phyloP scores from a whole-genome alignment of 2,329 filamentous ascomycete species.

The Trichoderma breve region DNA sequence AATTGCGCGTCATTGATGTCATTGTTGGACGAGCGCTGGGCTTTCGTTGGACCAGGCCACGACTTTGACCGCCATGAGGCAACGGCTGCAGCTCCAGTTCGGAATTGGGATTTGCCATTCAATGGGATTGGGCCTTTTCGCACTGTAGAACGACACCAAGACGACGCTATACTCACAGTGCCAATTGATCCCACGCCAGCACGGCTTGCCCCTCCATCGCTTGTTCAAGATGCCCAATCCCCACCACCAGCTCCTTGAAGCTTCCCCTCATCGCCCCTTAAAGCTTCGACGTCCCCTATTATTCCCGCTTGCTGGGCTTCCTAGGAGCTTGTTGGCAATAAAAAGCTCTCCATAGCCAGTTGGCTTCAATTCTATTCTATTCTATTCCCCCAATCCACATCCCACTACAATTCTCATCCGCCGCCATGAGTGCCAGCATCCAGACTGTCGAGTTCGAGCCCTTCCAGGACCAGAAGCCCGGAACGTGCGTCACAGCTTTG shows the following conservation, averaged over 20 bases:
- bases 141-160: neutral
- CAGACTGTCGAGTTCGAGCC: slow-evolving; percentile 79
- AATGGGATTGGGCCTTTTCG: neutral
- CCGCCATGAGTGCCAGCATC: slow-evolving; percentile 61
- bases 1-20: slow-evolving; percentile 12
- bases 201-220: slow-evolving; percentile 29
- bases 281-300: slow-evolving; percentile 18
- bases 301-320: neutral
- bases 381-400: neutral
- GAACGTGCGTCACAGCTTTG: slow-evolving; percentile 72
- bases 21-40: slow-evolving; percentile 14
- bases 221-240: slow-evolving; percentile 29
- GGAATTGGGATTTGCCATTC: neutral
- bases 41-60: slow-evolving; percentile 11
- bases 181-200: slow-evolving; percentile 5
- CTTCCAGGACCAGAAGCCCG: slow-evolving; percentile 96
- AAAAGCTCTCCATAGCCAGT: neutral
- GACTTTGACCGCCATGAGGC: slow-evolving; percentile 8
- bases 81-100: slow-evolving; percentile 5
- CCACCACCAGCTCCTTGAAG: slow-evolving; percentile 31
- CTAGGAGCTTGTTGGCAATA: neutral
- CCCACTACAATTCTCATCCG: neutral
- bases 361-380: neutral
- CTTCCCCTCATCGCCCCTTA: slow-evolving; percentile 25
- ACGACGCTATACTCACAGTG: slow-evolving; percentile 23